Evolutionary conservation across 371 early-diverging fungal genomes (phyloP), one percentile per base, ranked within the genome.

Genomic region (Mucor indicus): DNA sequence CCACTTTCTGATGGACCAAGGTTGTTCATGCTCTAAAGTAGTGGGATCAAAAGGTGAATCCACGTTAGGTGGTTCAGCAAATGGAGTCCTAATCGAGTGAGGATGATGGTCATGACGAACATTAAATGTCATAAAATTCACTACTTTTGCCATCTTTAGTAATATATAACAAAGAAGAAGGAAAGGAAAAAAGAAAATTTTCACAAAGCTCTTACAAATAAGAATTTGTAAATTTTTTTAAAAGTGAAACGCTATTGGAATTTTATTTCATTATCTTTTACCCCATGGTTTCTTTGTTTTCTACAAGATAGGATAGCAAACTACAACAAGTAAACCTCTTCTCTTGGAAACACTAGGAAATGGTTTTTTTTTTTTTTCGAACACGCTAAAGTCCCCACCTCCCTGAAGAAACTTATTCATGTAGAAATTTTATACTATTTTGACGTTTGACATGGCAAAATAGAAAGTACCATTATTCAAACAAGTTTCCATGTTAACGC

Each of bases 1-100:
- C 62, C 66, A 68, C 23, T 69, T 72, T 47, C 78, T 55, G 27
- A 69, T 37, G n/a, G 66, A 32, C 78, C 78, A 77, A 22, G 75
- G 73, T 17, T 62, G 64, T 36, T 77, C 78, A 29, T 56, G 57
- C 8, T 11, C 44, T 29, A 60, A 68, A 19, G 46, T 25, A 8
- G n/a, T 45, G 1, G 29, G 24, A 10, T 53, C 51, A 10, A 57
- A 53, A 15, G 57, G 39, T 17, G 38, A 17, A n/a, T 62, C 46
- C 31, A 31, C 45, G 3, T 15, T 24, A 5, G 65, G 63, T 10
- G 63, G 62, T n/a, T 58, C 49, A 22, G 64, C 62, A 58, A 70
- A 64, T 2, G 60, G 43, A 11, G 44, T 38, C n/a, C 35, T 24
- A 1, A 29, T 17, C 10, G 62, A 48, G n/a, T 57, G 16, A n/a